phyloP scores from a whole-genome alignment of 208 protist species.

The Strigomonas culicis region DNA sequence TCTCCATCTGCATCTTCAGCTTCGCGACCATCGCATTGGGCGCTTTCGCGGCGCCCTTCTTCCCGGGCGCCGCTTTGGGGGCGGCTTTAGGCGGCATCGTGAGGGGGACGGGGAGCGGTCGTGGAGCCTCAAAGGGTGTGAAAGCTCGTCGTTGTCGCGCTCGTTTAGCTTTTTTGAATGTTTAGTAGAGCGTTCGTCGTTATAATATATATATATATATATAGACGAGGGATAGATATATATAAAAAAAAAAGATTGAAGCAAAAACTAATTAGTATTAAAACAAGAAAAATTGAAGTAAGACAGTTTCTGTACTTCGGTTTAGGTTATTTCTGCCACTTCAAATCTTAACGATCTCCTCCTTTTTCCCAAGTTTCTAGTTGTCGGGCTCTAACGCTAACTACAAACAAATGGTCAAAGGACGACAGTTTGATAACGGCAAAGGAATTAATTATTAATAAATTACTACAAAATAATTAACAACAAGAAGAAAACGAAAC shows the following conservation, averaged over 20 bases:
- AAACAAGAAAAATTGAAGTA: not conserved
- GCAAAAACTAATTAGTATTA: not conserved
- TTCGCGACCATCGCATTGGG: slow-evolving; percentile 81
- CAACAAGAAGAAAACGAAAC: not conserved
- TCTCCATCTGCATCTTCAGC: slow-evolving; percentile 90
- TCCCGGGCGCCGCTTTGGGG: slow-evolving; percentile 64
- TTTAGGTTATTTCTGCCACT: not conserved
- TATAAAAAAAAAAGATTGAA: slow-evolving; percentile 13
- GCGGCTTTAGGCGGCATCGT: slow-evolving; percentile 80
- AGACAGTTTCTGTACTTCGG: slow-evolving; percentile 5
- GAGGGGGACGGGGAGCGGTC: not conserved
- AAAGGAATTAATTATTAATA: not conserved
- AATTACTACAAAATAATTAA: not conserved
- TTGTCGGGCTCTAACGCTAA: no score
- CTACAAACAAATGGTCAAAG: no score
- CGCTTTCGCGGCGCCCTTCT: slow-evolving; percentile 50
- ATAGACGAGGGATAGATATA: slow-evolving; percentile 3
- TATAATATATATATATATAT: not conserved
- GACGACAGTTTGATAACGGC: no score
- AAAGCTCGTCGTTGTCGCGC: not conserved
- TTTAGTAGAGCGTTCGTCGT: not conserved
- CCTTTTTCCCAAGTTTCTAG: no score
- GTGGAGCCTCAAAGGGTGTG: not conserved
- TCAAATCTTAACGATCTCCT: not conserved
- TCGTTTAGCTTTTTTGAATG: not conserved